Conservation (phyloP, 1,139 yeast species). For the Blastobotrys arbuscula region DNA sequence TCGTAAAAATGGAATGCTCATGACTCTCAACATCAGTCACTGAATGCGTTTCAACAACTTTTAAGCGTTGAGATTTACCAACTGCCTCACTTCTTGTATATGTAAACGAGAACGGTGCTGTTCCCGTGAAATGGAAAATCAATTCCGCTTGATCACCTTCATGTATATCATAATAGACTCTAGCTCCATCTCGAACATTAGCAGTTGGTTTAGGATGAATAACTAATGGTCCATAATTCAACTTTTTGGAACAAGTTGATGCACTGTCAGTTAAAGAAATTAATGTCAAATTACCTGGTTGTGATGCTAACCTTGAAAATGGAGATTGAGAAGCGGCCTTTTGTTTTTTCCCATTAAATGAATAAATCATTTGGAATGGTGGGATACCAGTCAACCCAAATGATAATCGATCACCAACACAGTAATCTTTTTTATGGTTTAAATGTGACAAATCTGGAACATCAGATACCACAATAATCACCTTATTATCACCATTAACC, state of each 20-base stretch:
- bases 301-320: slow-evolving; percentile 70
- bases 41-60: slow-evolving; percentile 70
- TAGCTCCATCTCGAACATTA: slow-evolving; percentile 74
- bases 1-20: slow-evolving; percentile 67
- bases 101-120: slow-evolving; percentile 47
- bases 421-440: slow-evolving; percentile 47
- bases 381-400: slow-evolving; percentile 73
- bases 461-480: slow-evolving; percentile 59
- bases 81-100: slow-evolving; percentile 47
- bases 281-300: slow-evolving; percentile 70
- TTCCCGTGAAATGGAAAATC: slow-evolving; percentile 48
- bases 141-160: slow-evolving; percentile 59
- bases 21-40: slow-evolving; percentile 62
- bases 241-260: slow-evolving; percentile 63
- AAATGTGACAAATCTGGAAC: slow-evolving; percentile 59
- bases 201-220: slow-evolving; percentile 88
- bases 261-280: slow-evolving; percentile 70
- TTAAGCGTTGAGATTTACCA: slow-evolving; percentile 35
- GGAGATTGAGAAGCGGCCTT: slow-evolving; percentile 46
- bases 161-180: slow-evolving; percentile 73
- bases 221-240: slow-evolving; percentile 44
- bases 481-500: slow-evolving; percentile 31
- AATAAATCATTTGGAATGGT: slow-evolving; percentile 71
- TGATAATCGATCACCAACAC: slow-evolving; percentile 88
- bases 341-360: slow-evolving; percentile 59